Evolutionary conservation across 2,329 filamentous ascomycete genomes (phyloP).

Genomic region (Alternaria sp.): DNA sequence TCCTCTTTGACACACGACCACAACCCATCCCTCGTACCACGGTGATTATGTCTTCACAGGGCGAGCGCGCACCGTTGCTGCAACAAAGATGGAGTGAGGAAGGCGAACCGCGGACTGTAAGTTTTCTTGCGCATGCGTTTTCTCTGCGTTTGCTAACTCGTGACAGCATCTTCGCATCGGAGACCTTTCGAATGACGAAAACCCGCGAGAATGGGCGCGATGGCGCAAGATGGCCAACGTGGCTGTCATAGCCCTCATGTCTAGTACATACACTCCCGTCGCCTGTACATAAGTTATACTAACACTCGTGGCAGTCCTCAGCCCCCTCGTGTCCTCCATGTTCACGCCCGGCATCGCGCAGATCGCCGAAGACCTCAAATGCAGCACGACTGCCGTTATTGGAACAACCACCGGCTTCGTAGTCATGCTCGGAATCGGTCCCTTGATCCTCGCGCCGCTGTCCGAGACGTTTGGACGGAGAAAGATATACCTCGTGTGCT

Average conservation of each 20-base stretch:
- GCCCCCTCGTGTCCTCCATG: conserved; percentile 57
- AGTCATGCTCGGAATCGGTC: conserved; percentile 57
- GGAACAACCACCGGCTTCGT: conserved; percentile 59
- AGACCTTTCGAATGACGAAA: conserved; percentile 47
- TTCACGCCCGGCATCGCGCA: conserved; percentile 60
- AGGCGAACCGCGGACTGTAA: conserved; percentile 43
- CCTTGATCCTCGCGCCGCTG: conserved; percentile 55
- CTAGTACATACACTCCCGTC: conserved; percentile 37
- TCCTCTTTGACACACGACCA: background rate
- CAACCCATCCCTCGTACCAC: background rate
- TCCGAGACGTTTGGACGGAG: conserved; percentile 57
- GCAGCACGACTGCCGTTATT: conserved; percentile 52
- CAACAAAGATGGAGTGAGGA: conserved; percentile 36
- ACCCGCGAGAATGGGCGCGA: conserved; percentile 56
- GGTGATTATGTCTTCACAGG: conserved; percentile 21
- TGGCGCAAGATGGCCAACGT: conserved; percentile 57
- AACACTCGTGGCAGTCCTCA: conserved; percentile 45
- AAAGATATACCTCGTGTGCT: conserved; percentile 54
- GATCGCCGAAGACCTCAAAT: conserved; percentile 56
- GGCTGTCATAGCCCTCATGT: conserved; percentile 58
- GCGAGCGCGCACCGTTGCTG: conserved; percentile 51
- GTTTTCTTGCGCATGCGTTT: conserved; percentile 1
- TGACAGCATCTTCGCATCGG: conserved; percentile 29
- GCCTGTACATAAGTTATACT: background rate
- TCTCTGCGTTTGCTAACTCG: conserved; percentile 7